Conservation (phyloP, 768 basidiomycete genomes). For the Termitomyces sp. region DNA sequence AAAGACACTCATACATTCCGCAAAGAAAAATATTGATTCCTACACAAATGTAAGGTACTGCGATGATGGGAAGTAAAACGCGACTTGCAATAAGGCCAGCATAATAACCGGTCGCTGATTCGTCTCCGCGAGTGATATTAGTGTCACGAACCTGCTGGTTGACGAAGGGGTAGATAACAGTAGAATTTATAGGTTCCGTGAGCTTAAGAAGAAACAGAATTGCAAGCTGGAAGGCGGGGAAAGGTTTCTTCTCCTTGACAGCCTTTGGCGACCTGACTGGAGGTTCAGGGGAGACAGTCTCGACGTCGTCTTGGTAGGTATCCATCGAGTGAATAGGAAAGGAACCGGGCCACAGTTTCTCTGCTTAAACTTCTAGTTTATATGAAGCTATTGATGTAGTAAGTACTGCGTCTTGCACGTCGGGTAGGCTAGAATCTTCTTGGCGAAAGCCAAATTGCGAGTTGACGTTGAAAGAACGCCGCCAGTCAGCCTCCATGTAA, state of each 20-base stretch:
- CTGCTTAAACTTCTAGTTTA: not conserved
- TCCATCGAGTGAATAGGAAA: not conserved
- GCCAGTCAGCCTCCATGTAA: not conserved
- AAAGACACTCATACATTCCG: conserved; percentile 28
- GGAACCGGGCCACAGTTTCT: not conserved
- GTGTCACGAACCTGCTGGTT: conserved; percentile 37
- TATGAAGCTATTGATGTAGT: not conserved
- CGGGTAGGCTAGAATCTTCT: not conserved
- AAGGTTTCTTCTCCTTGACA: conserved; percentile 5
- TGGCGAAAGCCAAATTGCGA: not conserved
- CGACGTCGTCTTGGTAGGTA: conserved; percentile 1
- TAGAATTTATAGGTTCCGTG: conserved; percentile 24
- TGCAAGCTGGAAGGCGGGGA: conserved; percentile 23
- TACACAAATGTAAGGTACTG: conserved; percentile 6
- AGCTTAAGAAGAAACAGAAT: conserved; percentile 29
- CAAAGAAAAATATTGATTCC: conserved; percentile 34
- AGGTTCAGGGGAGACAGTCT: not conserved
- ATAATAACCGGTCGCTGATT: conserved; percentile 38
- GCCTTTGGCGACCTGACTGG: not conserved
- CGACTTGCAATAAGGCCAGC: conserved; percentile 38
- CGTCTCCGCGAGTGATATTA: conserved; percentile 37
- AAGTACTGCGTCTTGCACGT: not conserved
- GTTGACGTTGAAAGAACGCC: not conserved
- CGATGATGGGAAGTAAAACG: not conserved
- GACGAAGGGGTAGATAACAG: conserved; percentile 41